Percentiles rank a stretch among this genome's conserved stretches.
Conservation (phyloP, 192 early-diverging fungal species). For the Rhizophagus prolifer region DNA sequence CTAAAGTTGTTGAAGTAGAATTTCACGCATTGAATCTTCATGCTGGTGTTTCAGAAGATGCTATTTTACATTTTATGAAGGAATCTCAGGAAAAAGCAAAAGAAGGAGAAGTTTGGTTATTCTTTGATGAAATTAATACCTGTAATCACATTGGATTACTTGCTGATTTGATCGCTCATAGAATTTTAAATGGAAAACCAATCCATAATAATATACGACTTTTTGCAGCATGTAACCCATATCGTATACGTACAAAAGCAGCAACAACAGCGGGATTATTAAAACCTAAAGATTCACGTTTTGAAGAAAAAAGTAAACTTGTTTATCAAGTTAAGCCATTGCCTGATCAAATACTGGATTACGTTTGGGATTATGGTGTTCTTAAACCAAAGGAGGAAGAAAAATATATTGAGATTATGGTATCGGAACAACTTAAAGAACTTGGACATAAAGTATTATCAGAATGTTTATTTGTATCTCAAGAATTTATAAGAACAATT, state of each 20-base stretch:
- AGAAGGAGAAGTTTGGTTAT: neutral
- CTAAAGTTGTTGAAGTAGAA: conserved; percentile 19
- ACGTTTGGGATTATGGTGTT: conserved; percentile 26
- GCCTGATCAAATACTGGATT: conserved; percentile 25
- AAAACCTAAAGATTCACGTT: neutral
- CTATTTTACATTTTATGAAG: neutral
- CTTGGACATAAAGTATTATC: neutral
- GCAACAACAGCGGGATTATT: conserved; percentile 9
- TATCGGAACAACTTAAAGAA: neutral
- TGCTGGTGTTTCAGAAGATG: conserved; percentile 22
- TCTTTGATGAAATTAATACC: conserved; percentile 28
- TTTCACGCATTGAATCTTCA: conserved; percentile 21
- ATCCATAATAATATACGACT: conserved; percentile 27
- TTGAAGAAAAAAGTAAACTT: conserved; percentile 24
- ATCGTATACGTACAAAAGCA: conserved; percentile 16
- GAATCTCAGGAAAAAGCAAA: neutral
- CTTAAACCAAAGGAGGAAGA: conserved; percentile 11
- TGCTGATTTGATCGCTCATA: conserved; percentile 12
- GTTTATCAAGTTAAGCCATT: conserved; percentile 30
- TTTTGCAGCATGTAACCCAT: conserved; percentile 30
- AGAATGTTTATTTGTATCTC: conserved; percentile 30
- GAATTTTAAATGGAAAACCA: conserved; percentile 7
- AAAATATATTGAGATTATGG: conserved; percentile 26
- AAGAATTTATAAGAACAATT: conserved; percentile 20
- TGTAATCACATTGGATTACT: conserved; percentile 27